Conservation (phyloP, 2,329 filamentous ascomycete genomes). For the Phialocephala subalpina region DNA sequence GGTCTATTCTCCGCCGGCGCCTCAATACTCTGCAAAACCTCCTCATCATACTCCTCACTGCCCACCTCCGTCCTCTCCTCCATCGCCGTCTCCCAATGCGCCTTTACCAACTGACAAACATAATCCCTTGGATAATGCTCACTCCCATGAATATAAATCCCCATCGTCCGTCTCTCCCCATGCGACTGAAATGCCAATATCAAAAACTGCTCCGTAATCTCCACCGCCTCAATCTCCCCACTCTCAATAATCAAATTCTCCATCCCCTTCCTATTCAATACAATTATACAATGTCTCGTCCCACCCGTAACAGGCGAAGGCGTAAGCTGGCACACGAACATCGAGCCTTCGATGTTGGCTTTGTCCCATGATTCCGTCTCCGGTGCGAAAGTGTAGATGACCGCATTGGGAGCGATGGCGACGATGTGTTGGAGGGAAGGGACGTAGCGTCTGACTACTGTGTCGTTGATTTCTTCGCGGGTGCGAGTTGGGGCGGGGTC, state of each 20-base stretch:
- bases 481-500: constrained; percentile 59
- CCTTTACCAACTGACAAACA: constrained; percentile 39
- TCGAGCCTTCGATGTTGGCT: constrained; percentile 81
- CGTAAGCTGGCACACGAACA: constrained; percentile 82
- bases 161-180: constrained; percentile 52
- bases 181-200: constrained; percentile 24
- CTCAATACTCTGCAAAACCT: constrained; percentile 20
- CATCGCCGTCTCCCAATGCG: constrained; percentile 41
- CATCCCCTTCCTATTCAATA: constrained; percentile 76
- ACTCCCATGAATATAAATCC: constrained; percentile 63
- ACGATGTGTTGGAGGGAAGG: constrained; percentile 77
- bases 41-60: constrained; percentile 29
- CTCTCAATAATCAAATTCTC: constrained; percentile 76
- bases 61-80: constrained; percentile 19
- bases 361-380: constrained; percentile 80
- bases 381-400: constrained; percentile 82
- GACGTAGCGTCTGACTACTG: constrained; percentile 83
- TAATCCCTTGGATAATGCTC: constrained; percentile 48
- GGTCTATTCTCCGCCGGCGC: constrained; percentile 22
- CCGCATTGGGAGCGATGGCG: constrained; percentile 83
- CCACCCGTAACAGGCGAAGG: constrained; percentile 46
- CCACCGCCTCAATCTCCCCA: constrained; percentile 67
- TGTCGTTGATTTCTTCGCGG: constrained; percentile 87
- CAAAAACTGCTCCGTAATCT: constrained; percentile 62
- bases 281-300: constrained; percentile 65